A percentile compares a stretch with the other conserved stretches of the same genome.
These are phyloP conservation scores for Strobilomyces dryophilus DNA, from an alignment of 768 basidiomycete genomes.

Conservation along the genomic window DNA sequence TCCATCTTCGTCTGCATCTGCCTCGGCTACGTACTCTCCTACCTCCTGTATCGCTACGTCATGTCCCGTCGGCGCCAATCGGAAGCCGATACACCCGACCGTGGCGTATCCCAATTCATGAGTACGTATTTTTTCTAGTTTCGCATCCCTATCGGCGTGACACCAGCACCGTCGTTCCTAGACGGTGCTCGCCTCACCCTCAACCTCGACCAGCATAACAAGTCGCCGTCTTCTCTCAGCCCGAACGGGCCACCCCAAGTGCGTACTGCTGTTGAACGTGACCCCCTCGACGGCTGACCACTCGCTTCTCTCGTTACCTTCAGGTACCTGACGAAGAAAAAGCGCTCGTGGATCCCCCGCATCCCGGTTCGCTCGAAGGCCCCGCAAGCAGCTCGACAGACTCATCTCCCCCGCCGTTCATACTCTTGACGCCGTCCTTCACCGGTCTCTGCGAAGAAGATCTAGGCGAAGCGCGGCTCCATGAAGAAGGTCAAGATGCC, in stretches of 20 bases:
- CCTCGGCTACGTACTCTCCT: conserved; percentile 23
- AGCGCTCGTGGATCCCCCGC: conserved; percentile 7
- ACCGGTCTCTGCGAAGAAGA: conserved; percentile 3
- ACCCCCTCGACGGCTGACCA: background rate
- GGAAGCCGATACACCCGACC: conserved; percentile 14
- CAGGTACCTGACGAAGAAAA: conserved; percentile 20
- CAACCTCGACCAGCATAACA: conserved; percentile 9
- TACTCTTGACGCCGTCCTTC: conserved; percentile 13
- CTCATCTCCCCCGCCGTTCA: conserved; percentile 13
- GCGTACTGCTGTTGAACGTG: background rate
- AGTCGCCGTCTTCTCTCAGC: background rate
- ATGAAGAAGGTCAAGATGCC: background rate
- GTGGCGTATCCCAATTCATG: conserved; percentile 26
- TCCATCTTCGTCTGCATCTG: conserved; percentile 24
- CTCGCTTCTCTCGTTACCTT: background rate
- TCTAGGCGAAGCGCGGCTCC: background rate
- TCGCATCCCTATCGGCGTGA: background rate
- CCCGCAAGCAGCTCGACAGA: conserved; percentile 6
- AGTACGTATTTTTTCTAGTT: conserved; percentile 11
- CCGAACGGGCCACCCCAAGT: conserved; percentile 9
- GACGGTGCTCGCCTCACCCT: conserved; percentile 27
- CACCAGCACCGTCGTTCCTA: background rate
- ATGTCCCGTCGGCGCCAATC: conserved; percentile 15
- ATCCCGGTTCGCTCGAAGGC: conserved; percentile 2
- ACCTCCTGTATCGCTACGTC: conserved; percentile 26